Conservation (phyloP, 768 basidiomycete genomes). For the Russula dissimulans region DNA sequence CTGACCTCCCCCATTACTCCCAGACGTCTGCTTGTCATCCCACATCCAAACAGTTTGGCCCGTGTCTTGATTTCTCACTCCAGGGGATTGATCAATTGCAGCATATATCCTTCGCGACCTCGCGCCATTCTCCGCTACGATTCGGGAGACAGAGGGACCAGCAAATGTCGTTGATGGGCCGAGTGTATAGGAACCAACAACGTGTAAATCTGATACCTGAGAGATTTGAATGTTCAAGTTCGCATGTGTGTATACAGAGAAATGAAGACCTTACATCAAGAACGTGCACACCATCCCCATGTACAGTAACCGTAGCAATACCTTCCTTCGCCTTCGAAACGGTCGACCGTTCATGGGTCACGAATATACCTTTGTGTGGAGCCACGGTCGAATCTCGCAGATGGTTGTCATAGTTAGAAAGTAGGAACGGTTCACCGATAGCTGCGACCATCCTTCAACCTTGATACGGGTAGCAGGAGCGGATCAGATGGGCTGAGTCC, state of each 20-base stretch:
- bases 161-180: constrained; percentile 19
- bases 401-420: constrained; percentile 14
- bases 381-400: neutral
- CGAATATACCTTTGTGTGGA: constrained; percentile 24
- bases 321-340: constrained; percentile 33
- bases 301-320: constrained; percentile 57
- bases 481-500: no score
- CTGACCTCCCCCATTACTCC: constrained; percentile 30
- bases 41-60: constrained; percentile 19
- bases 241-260: neutral
- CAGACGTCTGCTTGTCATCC: constrained; percentile 22
- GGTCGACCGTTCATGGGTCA: constrained; percentile 28
- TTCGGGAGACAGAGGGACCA: constrained; percentile 18
- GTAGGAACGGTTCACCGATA: constrained; percentile 16
- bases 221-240: neutral
- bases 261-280: constrained; percentile 46
- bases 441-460: constrained; percentile 8
- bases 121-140: neutral
- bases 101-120: constrained; percentile 17
- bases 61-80: constrained; percentile 2
- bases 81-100: constrained; percentile 2
- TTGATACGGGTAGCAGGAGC: no score
- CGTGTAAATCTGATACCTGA: constrained; percentile 15
- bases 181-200: constrained; percentile 13
- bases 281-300: constrained; percentile 68